Percentiles rank a stretch among this genome's conserved stretches.
Conservation (phyloP, 495 filamentous ascomycete species). For the Corynascus novoguineensis region DNA sequence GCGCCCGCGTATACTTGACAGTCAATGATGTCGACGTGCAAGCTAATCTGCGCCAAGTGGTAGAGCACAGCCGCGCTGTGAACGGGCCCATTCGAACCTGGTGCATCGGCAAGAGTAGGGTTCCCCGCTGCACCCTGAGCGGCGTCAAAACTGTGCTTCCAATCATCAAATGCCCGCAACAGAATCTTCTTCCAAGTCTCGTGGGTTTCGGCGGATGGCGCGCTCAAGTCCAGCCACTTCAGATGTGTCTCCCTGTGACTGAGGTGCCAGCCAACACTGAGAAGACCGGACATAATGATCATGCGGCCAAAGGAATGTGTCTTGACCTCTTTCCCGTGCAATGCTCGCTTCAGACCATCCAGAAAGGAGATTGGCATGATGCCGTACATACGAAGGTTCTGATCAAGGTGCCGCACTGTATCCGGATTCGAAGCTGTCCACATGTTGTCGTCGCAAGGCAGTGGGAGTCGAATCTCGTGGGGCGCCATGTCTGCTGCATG, state of each 20-base stretch:
- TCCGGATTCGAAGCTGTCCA: conserved; percentile 88
- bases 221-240: conserved; percentile 65
- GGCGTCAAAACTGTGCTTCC: conserved; percentile 86
- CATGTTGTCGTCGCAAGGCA: conserved; percentile 89
- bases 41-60: conserved; percentile 89
- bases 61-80: conserved; percentile 84
- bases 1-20: conserved; percentile 92
- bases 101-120: conserved; percentile 35
- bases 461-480: conserved; percentile 86
- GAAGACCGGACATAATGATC: conserved; percentile 88
- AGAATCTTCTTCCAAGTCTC: conserved; percentile 86
- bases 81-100: conserved; percentile 66
- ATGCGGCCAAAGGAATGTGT: conserved; percentile 92
- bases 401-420: conserved; percentile 78
- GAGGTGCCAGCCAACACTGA: conserved; percentile 94
- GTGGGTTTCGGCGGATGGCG: conserved; percentile 67
- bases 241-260: conserved; percentile 92
- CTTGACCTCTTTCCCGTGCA: conserved; percentile 80
- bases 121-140: conserved; percentile 49
- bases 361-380: conserved; percentile 81
- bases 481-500: conserved; percentile 95
- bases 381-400: conserved; percentile 74
- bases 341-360: conserved; percentile 80
- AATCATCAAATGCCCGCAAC: conserved; percentile 83
- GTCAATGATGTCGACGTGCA: conserved; percentile 90